Conservation (phyloP, 2,329 filamentous ascomycete genomes). For the Colletotrichum tropicicola region DNA sequence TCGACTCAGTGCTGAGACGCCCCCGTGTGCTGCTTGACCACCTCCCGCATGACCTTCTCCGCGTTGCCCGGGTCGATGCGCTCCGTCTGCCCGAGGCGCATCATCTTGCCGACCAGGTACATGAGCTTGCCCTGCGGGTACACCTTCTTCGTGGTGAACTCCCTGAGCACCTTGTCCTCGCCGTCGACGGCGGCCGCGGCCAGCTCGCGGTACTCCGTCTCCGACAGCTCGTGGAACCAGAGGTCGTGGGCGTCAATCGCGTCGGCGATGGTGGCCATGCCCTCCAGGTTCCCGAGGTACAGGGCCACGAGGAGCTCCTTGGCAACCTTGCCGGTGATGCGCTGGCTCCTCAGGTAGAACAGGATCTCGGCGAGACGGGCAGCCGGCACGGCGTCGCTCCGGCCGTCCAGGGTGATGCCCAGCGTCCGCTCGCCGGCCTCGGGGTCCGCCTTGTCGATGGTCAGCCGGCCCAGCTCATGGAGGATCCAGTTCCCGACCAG, state of each 20-base stretch:
- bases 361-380: constrained; percentile 60
- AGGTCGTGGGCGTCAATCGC: constrained; percentile 57
- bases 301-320: constrained; percentile 66
- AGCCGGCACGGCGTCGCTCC: constrained; percentile 56
- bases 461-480: constrained; percentile 78
- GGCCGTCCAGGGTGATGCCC: constrained; percentile 56
- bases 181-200: constrained; percentile 53
- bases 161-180: constrained; percentile 55
- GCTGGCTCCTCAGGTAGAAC: constrained; percentile 53
- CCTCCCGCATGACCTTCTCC: constrained; percentile 52
- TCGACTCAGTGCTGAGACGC: neutral
- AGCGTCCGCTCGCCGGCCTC: constrained; percentile 24
- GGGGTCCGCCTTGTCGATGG: constrained; percentile 55
- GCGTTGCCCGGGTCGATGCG: constrained; percentile 63
- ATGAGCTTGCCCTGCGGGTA: constrained; percentile 68
- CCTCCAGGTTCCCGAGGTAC: constrained; percentile 56
- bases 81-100: constrained; percentile 61
- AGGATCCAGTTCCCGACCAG: constrained; percentile 74
- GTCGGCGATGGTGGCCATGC: constrained; percentile 46
- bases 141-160: constrained; percentile 52
- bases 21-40: constrained; percentile 35
- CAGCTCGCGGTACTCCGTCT: constrained; percentile 57
- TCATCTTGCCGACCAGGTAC: constrained; percentile 68
- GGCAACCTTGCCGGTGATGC: constrained; percentile 65
- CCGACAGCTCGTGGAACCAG: constrained; percentile 63